Evolutionary conservation across 164 flowering plant species (phyloP), one percentile per base, ranked within the genome.

Genomic region (Saururus chinensis): DNA sequence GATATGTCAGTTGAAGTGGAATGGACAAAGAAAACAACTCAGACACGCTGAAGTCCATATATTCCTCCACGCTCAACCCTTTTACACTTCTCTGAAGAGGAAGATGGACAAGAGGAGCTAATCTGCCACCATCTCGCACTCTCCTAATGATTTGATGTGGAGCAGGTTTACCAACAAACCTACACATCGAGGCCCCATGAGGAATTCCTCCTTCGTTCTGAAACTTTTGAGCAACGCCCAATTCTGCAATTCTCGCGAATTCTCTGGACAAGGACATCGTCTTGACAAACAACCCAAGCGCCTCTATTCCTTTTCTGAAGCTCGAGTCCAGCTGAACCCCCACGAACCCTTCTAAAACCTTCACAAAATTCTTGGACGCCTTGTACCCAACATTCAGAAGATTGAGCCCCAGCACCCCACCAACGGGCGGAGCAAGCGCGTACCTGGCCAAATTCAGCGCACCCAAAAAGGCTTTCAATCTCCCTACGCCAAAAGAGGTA

Each of bases 11-110:
- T 30, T 30, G 60, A 56, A 64, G 40, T 56, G 70, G 70, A 61
- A 67, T 26, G n/a, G 70, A 55, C 60, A 67, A 56, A 60, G 60
- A 67, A 48, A 67, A 60, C 26, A 67, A 35, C 16, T 67, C 70
- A 61, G 64, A 60, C 22, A 67, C 10, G 61, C 65, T 42, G 22
- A 21, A n/a, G 40, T 67, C 55, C 21, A 56, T 20, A 24, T 22
- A 13, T 41, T 40, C 45, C 25, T 41, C 56, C 20, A 1, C 53
- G 22, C 8, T 41, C 65, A 40, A 62, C n/a, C 19, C 30, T 21
- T 14, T 40, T 30, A 37, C 20, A 35, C 4, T 21, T 30, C 37
- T 30, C 9, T 40, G 40, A 0, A 19, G 19, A 54, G 40, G 40
- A 62, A 21, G 49, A 8, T 14, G 35, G 53, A 10, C 24, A 26